Evolutionary conservation across 2,329 filamentous ascomycete genomes (phyloP).

Genomic region (Aspergillus pseudoglaucus): DNA sequence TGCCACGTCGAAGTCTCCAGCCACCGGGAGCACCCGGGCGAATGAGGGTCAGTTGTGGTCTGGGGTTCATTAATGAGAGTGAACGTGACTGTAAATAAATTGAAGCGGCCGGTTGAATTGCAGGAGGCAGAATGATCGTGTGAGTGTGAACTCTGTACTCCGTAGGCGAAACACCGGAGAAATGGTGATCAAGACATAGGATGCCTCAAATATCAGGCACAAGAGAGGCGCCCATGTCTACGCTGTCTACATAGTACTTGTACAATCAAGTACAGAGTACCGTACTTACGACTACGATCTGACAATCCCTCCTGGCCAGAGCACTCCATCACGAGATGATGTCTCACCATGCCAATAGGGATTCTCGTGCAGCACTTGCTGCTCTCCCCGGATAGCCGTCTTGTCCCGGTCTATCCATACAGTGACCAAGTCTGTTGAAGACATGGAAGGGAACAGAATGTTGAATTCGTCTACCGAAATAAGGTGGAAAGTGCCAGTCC

Average conservation of each 20-base stretch:
- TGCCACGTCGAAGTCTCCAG: constrained; percentile 18
- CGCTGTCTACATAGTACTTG: no score
- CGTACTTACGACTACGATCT: not conserved
- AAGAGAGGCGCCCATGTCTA: no score
- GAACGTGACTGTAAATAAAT: no score
- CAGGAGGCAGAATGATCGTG: no score
- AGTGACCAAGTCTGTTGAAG: not conserved
- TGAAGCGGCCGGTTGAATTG: no score
- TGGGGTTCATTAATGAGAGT: not conserved
- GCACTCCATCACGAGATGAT: not conserved
- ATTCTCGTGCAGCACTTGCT: not conserved
- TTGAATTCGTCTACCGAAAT: not conserved
- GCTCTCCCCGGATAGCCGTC: not conserved
- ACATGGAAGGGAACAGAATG: not conserved
- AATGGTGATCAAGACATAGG: no score
- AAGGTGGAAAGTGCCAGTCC: not conserved
- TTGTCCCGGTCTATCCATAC: not conserved
- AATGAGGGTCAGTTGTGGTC: not conserved
- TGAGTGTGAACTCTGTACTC: no score
- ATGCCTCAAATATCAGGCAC: no score
- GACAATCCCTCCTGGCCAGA: not conserved
- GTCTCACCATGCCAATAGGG: not conserved
- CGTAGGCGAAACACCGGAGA: no score
- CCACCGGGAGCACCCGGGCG: not conserved
- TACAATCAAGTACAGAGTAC: no score